A percentile compares a stretch with the other conserved stretches of the same genome.
Conservation (phyloP, 495 filamentous ascomycete species). For the Talaromyces trachyspermus region DNA sequence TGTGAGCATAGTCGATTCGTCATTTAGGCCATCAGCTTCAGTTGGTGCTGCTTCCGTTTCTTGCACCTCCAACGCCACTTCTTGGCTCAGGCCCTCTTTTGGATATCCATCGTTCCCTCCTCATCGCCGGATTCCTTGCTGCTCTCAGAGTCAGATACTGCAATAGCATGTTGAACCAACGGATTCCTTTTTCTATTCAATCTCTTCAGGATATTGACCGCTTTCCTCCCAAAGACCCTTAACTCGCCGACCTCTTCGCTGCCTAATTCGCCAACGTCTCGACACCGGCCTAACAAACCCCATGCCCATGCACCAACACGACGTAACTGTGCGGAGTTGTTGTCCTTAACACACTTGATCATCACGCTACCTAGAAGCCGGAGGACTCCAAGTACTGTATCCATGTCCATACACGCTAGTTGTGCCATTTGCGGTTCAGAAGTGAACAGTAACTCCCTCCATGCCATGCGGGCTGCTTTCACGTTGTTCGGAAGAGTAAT, state of each 20-base stretch:
- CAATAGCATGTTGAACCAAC: not conserved
- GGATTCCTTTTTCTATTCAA: constrained; percentile 7
- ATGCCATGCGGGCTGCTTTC: constrained; percentile 33
- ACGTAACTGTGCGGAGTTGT: constrained; percentile 39
- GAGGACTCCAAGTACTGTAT: constrained; percentile 47
- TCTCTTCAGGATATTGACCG: constrained; percentile 32
- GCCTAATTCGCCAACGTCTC: constrained; percentile 38
- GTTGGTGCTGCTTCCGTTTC: constrained; percentile 4
- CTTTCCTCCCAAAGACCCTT: constrained; percentile 41
- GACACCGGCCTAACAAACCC: constrained; percentile 42
- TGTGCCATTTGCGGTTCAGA: constrained; percentile 60
- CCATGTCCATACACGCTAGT: constrained; percentile 60
- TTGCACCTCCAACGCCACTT: constrained; percentile 11
- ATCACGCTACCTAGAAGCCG: constrained; percentile 30
- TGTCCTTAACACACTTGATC: constrained; percentile 34
- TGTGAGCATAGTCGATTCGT: not conserved
- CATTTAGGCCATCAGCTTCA: constrained; percentile 12
- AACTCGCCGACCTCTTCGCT: constrained; percentile 46
- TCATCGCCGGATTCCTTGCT: constrained; percentile 17
- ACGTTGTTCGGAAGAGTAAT: constrained; percentile 44
- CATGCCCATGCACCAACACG: constrained; percentile 44
- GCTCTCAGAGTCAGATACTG: constrained; percentile 11
- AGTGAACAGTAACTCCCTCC: constrained; percentile 42
- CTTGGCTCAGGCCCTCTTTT: constrained; percentile 16
- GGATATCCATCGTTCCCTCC: constrained; percentile 11